A percentile compares a stretch with the other conserved stretches of the same genome.
phyloP scores from a whole-genome alignment of 306 rosid species.

The Corylus americana region DNA sequence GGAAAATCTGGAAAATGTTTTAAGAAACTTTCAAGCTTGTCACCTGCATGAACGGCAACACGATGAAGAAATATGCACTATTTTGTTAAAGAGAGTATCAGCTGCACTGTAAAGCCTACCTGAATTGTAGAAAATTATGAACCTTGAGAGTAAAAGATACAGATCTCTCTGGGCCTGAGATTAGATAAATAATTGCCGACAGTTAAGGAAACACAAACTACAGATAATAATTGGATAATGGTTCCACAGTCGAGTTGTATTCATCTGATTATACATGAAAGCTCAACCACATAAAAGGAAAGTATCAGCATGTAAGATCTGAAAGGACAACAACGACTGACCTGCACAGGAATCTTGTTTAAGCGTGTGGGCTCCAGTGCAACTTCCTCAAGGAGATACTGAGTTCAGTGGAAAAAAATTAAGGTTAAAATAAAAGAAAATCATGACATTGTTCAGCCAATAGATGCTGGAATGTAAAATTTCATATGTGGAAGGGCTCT shows the following conservation, averaged over 20 bases:
- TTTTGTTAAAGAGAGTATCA: conserved; percentile 21
- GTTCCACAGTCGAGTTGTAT: neutral
- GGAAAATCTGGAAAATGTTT: conserved; percentile 76
- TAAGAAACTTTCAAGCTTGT: conserved; percentile 74
- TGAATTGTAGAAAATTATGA: conserved; percentile 81
- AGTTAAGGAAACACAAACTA: neutral
- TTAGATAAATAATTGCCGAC: conserved; percentile 9
- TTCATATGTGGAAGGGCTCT: conserved; percentile 38
- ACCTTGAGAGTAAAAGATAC: conserved; percentile 86
- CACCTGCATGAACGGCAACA: conserved; percentile 51
- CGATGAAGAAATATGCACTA: conserved; percentile 27
- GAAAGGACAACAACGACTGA: conserved; percentile 20
- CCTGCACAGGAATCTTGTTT: conserved; percentile 67
- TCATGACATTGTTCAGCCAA: conserved; percentile 19
- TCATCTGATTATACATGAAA: neutral
- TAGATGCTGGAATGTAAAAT: neutral
- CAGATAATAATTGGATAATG: neutral
- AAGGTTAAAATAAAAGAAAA: conserved; percentile 17
- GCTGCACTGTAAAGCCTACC: conserved; percentile 50
- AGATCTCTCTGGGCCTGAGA: conserved; percentile 91
- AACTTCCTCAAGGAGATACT: conserved; percentile 96
- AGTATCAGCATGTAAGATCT: neutral
- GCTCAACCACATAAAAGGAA: neutral
- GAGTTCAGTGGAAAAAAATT: conserved; percentile 31
- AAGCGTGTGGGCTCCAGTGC: conserved; percentile 63